Conservation (phyloP, 192 early-diverging fungal genomes). For the Chytriomyces sp. region DNA sequence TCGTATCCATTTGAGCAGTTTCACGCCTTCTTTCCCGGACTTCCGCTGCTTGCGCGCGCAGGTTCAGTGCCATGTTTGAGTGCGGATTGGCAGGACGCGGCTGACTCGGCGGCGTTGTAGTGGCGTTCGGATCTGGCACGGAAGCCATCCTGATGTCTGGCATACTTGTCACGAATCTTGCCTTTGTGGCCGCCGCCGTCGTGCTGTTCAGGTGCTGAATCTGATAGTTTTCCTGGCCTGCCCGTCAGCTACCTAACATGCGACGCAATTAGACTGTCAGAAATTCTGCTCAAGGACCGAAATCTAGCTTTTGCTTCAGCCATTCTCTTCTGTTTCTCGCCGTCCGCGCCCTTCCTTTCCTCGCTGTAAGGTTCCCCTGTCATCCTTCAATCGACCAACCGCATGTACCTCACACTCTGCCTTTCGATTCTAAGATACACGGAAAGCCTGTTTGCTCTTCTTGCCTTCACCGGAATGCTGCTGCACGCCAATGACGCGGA, state of each 20-base stretch:
- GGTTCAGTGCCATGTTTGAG: background rate
- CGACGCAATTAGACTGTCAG: slow-evolving; percentile 52
- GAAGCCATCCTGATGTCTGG: slow-evolving; percentile 40
- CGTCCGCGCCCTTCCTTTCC: slow-evolving; percentile 85
- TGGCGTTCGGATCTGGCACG: background rate
- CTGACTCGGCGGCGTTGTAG: background rate
- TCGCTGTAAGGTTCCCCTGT: slow-evolving; percentile 54
- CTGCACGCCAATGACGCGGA: slow-evolving; percentile 47
- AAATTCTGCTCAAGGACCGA: slow-evolving; percentile 45
- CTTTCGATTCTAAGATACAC: too few species aligned
- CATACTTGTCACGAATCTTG: slow-evolving; percentile 70
- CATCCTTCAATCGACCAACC: too few species aligned
- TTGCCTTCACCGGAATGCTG: slow-evolving; percentile 80
- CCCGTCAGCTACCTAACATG: too few species aligned
- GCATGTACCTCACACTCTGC: too few species aligned
- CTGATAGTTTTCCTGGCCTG: too few species aligned
- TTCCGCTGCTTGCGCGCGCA: slow-evolving; percentile 64
- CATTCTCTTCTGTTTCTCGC: slow-evolving; percentile 73
- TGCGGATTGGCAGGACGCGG: background rate
- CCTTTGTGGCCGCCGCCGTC: slow-evolving; percentile 73
- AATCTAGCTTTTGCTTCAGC: slow-evolving; percentile 66
- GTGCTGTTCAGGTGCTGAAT: slow-evolving; percentile 65
- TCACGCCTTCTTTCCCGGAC: slow-evolving; percentile 85
- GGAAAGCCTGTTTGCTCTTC: slow-evolving; percentile 79
- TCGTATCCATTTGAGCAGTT: slow-evolving; percentile 88